Evolutionary conservation across 805 yeast genomes (phyloP), one percentile per base, ranked within the genome.

Genomic region (Metschnikowia cerradonensis): DNA sequence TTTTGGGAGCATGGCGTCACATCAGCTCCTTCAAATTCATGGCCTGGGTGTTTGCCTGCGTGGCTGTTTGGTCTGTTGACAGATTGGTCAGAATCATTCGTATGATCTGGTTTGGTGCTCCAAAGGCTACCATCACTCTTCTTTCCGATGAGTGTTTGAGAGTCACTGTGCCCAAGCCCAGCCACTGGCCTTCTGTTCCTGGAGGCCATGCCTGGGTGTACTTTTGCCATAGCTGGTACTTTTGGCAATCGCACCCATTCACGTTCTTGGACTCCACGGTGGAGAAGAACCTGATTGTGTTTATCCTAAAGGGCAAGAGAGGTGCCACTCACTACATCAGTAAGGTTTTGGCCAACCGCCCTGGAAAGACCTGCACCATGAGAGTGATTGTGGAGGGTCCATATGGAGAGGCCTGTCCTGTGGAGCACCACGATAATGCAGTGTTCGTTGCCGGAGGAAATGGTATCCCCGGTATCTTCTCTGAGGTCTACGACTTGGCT

Each of bases 361-460:
- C 75, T 3, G 71, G 70, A 2, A 63, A 58, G 41, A 54, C 66
- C 1, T 48, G 63, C 19, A 45, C 55, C 19, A 60, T 72, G 22
- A 59, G 73, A 48, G 75, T 73, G 17, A 63, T 64, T 7, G 63
- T 72, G 10, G 92, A 87, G 60, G 92, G 92, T 1, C 90, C 92
- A 1, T 87, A 87, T 60, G 89, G 92, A 2, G 71, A 72, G 32
- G 56, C 77, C 2, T 63, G 80, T 3, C 77, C 83, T 1, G 68
- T 80, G 13, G 66, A 70, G 34, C 67, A 71, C 39, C 84, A 77
- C 57, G 78, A 80, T 44, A 75, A 78, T 51, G 77, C 83, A 4
- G 74, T 85, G 5, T 74, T 84, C 40, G 58, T 86, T 26, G 86
- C 91, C 5, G 91, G 90, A 41, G 92, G 94, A 33, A 82, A 83